Percentiles rank a stretch among this genome's conserved stretches.
phyloP scores from a whole-genome alignment of 225 moss, liverwort and hornwort genomes.

The Pleurozium schreberi region DNA sequence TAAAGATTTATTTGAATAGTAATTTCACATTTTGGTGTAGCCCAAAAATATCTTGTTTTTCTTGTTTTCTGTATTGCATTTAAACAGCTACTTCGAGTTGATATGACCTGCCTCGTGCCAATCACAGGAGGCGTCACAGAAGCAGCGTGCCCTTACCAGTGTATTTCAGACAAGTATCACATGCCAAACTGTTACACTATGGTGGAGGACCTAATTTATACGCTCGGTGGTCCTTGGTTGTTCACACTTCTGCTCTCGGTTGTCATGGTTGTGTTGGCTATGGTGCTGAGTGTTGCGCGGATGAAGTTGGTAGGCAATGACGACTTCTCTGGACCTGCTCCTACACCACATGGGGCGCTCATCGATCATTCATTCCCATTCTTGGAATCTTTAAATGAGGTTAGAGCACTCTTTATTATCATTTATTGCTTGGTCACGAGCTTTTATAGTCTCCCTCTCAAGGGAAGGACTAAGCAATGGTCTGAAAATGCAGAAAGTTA shows the following conservation, averaged over 20 bases:
- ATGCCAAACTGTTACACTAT: conserved; percentile 96
- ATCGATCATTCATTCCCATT: conserved; percentile 95
- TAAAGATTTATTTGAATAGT: not conserved
- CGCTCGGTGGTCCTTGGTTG: conserved; percentile 85
- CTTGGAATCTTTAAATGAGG: conserved; percentile 97
- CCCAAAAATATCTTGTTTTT: not conserved
- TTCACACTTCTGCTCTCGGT: conserved; percentile 78
- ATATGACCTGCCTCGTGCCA: not conserved
- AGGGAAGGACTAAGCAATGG: not conserved
- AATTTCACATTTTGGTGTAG: not conserved
- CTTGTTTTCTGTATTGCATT: not conserved
- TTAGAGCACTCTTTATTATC: not conserved
- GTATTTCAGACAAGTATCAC: conserved; percentile 73
- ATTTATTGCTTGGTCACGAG: not conserved
- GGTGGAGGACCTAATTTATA: conserved; percentile 86
- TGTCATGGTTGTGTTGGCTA: conserved; percentile 73
- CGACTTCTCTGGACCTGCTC: conserved; percentile 89
- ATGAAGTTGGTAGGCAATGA: conserved; percentile 93
- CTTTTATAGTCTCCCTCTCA: not conserved
- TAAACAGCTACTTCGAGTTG: not conserved
- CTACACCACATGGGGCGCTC: conserved; percentile 57
- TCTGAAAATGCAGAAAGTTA: not conserved
- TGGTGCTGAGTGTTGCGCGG: conserved; percentile 92
- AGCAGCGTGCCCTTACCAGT: conserved; percentile 65
- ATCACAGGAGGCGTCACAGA: conserved; percentile 70